These are phyloP conservation scores for Pyrenula massariospora DNA, from an alignment of 495 filamentous ascomycete genomes.

Conservation along the genomic window DNA sequence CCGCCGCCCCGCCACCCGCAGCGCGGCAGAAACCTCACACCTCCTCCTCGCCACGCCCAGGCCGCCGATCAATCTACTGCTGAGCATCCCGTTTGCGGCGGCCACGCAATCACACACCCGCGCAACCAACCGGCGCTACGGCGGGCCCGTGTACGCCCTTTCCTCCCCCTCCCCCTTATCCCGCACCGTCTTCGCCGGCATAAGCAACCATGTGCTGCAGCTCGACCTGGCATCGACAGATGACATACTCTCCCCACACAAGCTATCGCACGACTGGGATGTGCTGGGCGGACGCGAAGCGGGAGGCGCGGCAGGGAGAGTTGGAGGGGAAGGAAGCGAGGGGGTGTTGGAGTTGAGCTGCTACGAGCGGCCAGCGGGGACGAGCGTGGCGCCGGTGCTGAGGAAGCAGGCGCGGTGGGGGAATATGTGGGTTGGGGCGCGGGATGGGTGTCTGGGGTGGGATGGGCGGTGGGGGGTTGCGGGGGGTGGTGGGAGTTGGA, in stretches of 20 bases:
- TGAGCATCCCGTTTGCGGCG: constrained; percentile 1
- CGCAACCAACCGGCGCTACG: constrained; percentile 15
- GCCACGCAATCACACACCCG: constrained; percentile 6
- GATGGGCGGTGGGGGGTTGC: background rate
- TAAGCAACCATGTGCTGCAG: constrained; percentile 38
- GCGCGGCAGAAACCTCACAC: background rate
- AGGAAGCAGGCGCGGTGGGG: background rate
- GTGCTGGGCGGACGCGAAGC: background rate
- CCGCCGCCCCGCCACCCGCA: constrained; percentile 1
- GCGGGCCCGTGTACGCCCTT: constrained; percentile 45
- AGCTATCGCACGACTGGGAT: background rate
- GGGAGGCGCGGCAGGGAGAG: background rate
- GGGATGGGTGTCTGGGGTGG: background rate
- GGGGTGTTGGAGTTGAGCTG: background rate
- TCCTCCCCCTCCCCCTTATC: constrained; percentile 43
- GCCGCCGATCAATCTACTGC: background rate
- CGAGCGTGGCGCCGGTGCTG: background rate
- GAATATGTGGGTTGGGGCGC: background rate
- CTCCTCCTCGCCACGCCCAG: constrained; percentile 21
- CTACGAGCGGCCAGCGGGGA: background rate
- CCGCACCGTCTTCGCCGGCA: constrained; percentile 44
- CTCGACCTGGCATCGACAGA: constrained; percentile 41
- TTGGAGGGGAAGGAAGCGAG: background rate
- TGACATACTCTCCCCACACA: constrained; percentile 14
- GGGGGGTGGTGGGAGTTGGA: too few species aligned